Evolutionary conservation across 495 filamentous ascomycete species (phyloP), one percentile per base, ranked within the genome.

Genomic region (Friedmanniomyces simplex): DNA sequence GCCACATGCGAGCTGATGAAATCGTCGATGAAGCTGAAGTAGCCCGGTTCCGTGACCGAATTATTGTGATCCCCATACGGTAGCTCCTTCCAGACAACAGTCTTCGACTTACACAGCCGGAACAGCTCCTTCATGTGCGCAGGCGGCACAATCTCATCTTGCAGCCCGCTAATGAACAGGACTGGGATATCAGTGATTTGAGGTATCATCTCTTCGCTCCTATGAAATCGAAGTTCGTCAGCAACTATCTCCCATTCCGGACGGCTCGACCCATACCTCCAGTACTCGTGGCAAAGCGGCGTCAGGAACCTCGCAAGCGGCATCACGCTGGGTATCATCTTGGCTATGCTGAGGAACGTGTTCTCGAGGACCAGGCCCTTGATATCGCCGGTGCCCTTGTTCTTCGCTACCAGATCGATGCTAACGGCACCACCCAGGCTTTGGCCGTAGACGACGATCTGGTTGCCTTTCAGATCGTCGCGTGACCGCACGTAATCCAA

Each of bases 71-170:
- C 85, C 30, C 93, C 93, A 32, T 86, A 82, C 3, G 90, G 89
- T 6, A 98, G 69, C 5, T 86, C 82, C 65, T 83, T 88, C 87
- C 87, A 96, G 12, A 89, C 73, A 67, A 95, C 93, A 47, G 74
- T 74, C 32, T 79, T 76, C 1, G 85, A 74, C 52, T 79, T 79
- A 69, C 84, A 88, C 48, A 90, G 65, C 32, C 85, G 77, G 73
- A 82, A 90, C 22, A 98, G 76, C 56, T 82, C 78, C 53, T 83
- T 84, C 93, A 98, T 98, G 66, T 97, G 89, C 14, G 79, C 79
- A n/a, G 91, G 88, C 89, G 93, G 93, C 13, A 98, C 85, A 58
- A 98, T 84, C 73, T 98, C 93, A 69, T 98, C 93, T 68, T 89
- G 85, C 36, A 93, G 72, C 10, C 93, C 93, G 66, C 89, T 95